Conservation (phyloP, 2,329 filamentous ascomycete genomes). For the Cytospora leucostoma region DNA sequence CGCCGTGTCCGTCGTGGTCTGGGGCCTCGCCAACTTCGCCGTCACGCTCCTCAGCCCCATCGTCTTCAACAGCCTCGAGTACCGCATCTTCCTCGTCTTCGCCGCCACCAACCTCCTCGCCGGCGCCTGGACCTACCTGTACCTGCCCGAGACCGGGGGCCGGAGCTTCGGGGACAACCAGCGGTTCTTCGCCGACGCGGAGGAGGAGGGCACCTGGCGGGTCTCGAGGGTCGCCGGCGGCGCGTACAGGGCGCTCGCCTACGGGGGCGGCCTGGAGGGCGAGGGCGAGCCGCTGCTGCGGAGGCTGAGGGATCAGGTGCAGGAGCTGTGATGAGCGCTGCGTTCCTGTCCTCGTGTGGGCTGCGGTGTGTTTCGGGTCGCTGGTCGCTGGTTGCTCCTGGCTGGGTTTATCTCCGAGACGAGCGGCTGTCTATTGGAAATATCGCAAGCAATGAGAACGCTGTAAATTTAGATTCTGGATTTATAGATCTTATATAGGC, state of each 20-base stretch:
- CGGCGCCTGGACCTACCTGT: conserved; percentile 54
- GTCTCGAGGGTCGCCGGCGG: conserved; percentile 55
- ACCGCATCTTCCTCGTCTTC: conserved; percentile 60
- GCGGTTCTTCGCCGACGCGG: conserved; percentile 57
- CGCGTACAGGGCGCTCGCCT: conserved; percentile 39
- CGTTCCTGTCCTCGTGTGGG: not conserved
- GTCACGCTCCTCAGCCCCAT: conserved; percentile 31
- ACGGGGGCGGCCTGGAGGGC: conserved; percentile 21
- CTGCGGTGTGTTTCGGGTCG: not conserved
- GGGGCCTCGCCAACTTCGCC: conserved; percentile 59
- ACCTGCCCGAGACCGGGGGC: conserved; percentile 56
- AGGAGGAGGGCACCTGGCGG: conserved; percentile 52
- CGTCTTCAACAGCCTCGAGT: conserved; percentile 53
- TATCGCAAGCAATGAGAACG: not conserved
- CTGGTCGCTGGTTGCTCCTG: not conserved
- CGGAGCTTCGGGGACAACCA: conserved; percentile 63
- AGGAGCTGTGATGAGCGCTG: conserved; percentile 7
- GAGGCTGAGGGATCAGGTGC: conserved; percentile 26
- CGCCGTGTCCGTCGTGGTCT: conserved; percentile 55
- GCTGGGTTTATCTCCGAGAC: not conserved
- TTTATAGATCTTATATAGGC: not conserved
- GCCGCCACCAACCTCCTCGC: conserved; percentile 56
- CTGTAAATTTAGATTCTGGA: conserved; percentile 3
- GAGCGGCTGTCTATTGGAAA: not conserved
- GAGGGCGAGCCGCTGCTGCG: conserved; percentile 25